These are phyloP conservation scores for Neurospora crassa DNA, from an alignment of 2,329 filamentous ascomycete genomes.

Conservation along the genomic window DNA sequence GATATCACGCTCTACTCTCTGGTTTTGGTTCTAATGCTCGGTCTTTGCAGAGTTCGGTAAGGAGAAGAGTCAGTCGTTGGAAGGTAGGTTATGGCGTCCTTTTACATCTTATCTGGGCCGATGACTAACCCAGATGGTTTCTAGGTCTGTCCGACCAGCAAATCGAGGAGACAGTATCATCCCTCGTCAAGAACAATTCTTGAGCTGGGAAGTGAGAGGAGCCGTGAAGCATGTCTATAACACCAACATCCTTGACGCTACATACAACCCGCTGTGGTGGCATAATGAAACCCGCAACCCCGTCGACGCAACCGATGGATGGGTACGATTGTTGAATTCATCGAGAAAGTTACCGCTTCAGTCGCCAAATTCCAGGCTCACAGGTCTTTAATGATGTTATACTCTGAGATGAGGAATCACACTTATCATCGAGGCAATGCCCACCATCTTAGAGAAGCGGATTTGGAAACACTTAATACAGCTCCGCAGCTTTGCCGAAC, in stretches of 20 bases:
- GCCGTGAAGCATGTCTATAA: slow-evolving; percentile 10
- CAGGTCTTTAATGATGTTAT: neutral
- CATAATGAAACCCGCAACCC: neutral
- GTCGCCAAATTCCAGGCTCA: neutral
- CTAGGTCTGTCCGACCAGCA: slow-evolving; percentile 48
- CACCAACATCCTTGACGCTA: slow-evolving; percentile 3
- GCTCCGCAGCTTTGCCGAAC: neutral
- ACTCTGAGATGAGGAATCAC: neutral
- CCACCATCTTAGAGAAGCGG: neutral
- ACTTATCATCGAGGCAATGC: neutral
- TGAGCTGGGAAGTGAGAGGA: slow-evolving; percentile 2
- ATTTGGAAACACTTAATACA: neutral
- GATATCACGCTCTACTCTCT: neutral
- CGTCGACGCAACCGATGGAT: neutral
- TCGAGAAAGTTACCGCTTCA: neutral
- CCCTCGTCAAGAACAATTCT: slow-evolving; percentile 38
- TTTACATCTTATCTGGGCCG: neutral
- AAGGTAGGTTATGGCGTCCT: slow-evolving; percentile 26
- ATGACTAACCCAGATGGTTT: slow-evolving; percentile 2
- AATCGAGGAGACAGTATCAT: slow-evolving; percentile 48
- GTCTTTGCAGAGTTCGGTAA: slow-evolving; percentile 38
- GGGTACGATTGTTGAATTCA: neutral
- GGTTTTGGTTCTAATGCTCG: neutral
- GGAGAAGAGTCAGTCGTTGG: slow-evolving; percentile 48
- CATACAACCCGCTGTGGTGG: neutral